Conservation (phyloP, 352 stramenopile species). For the Phytopythium oedochilum region DNA sequence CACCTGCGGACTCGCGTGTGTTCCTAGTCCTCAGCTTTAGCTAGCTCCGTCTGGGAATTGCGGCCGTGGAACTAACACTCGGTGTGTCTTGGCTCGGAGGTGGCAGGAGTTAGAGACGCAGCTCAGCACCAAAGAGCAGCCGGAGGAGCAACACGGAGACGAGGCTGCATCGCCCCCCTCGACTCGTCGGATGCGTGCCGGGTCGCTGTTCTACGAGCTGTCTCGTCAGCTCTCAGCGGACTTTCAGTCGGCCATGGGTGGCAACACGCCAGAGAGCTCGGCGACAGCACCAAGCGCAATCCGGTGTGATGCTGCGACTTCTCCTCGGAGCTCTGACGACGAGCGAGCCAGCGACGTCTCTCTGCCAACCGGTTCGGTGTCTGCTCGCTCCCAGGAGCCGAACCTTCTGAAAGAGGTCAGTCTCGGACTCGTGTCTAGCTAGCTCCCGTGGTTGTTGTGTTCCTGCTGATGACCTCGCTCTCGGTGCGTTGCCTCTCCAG, state of each 20-base stretch:
- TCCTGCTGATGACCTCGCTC: too few species aligned
- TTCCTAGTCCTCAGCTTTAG: too few species aligned
- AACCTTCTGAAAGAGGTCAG: constrained; percentile 46
- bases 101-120: constrained; percentile 24
- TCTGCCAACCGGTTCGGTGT: not conserved
- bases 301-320: not conserved
- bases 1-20: constrained; percentile 22
- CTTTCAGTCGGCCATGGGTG: constrained; percentile 2
- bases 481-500: constrained; percentile 18
- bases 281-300: too few species aligned
- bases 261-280: too few species aligned
- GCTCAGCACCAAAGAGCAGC: constrained; percentile 5
- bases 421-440: constrained; percentile 5
- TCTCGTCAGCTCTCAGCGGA: constrained; percentile 27
- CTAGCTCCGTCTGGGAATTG: too few species aligned
- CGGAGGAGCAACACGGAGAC: not conserved
- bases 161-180: constrained; percentile 1
- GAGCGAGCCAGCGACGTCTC: not conserved
- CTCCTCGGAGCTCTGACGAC: not conserved
- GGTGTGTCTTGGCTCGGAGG: not conserved
- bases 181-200: constrained; percentile 13
- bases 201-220: constrained; percentile 47
- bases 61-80: not conserved
- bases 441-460: constrained; percentile 13
- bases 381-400: constrained; percentile 11